Percentiles rank a stretch among this genome's conserved stretches.
Conservation (phyloP, 257 asterid species). For the Datura wrightii region DNA sequence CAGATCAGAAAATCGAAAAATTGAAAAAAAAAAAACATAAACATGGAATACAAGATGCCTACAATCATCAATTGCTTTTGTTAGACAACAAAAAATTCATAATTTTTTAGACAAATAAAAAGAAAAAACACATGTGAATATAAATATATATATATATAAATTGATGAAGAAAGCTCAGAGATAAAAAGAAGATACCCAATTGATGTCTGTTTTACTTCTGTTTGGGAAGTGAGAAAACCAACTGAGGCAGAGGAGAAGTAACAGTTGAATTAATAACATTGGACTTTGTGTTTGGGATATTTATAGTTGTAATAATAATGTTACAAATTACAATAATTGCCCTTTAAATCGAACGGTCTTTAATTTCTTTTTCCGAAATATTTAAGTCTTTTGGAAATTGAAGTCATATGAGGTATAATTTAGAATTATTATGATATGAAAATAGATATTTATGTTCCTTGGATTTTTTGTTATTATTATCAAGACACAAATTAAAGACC, state of each 20-base stretch:
- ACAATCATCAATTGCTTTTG: background rate
- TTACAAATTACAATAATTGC: background rate
- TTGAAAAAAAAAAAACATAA: background rate
- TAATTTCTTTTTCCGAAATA: too few relatives aligned
- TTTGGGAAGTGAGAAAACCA: background rate
- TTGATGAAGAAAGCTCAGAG: background rate
- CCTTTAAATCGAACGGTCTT: too few relatives aligned
- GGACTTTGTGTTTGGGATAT: background rate
- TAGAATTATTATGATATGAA: background rate
- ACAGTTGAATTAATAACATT: background rate
- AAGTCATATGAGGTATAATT: too few relatives aligned
- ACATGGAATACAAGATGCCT: background rate
- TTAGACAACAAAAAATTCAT: background rate
- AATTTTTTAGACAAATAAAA: background rate
- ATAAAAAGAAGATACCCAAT: background rate
- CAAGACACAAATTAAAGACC: too few relatives aligned
- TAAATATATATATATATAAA: background rate
- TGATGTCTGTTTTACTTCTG: background rate
- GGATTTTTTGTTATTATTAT: too few relatives aligned
- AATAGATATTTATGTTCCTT: too few relatives aligned
- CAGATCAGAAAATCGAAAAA: background rate
- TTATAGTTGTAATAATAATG: background rate
- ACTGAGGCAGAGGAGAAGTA: background rate
- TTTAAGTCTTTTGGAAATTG: too few relatives aligned
- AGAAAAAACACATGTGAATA: background rate